A percentile compares a stretch with the other conserved stretches of the same genome.
Conservation (phyloP, 495 filamentous ascomycete genomes). For the Penicillium flavigenum region DNA sequence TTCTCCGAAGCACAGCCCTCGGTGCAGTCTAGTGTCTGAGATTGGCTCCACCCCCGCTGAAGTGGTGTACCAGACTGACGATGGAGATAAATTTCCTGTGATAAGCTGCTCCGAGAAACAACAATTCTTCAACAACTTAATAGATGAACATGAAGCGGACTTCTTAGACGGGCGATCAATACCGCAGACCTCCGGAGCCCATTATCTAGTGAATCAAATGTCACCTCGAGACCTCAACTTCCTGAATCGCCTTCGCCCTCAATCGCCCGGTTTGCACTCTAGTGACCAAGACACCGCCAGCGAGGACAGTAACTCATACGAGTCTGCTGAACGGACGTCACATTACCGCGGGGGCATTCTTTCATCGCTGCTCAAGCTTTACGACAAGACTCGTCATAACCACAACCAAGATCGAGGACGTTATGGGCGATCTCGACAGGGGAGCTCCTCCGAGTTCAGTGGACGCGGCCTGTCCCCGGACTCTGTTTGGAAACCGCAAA, state of each 20-base stretch:
- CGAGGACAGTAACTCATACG: slow-evolving; percentile 54
- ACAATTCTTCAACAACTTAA: slow-evolving; percentile 29
- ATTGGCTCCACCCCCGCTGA: slow-evolving; percentile 35
- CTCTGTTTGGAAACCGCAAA: slow-evolving; percentile 42
- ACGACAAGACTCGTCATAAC: slow-evolving; percentile 42
- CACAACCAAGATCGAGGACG: slow-evolving; percentile 28
- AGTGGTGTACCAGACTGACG: slow-evolving; percentile 28
- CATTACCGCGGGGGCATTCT: slow-evolving; percentile 77
- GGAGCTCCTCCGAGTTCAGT: slow-evolving; percentile 36
- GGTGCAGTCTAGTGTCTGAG: slow-evolving; percentile 33
- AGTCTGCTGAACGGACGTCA: slow-evolving; percentile 65
- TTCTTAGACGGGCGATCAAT: slow-evolving; percentile 33
- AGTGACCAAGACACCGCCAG: slow-evolving; percentile 57
- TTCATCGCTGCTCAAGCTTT: slow-evolving; percentile 74
- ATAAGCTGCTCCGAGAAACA: slow-evolving; percentile 41
- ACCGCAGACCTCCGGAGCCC: slow-evolving; percentile 35
- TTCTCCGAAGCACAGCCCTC: slow-evolving; percentile 33
- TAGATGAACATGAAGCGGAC: slow-evolving; percentile 38
- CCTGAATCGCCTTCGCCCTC: slow-evolving; percentile 39
- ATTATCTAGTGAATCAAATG: slow-evolving; percentile 41
- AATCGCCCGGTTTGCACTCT: slow-evolving; percentile 48
- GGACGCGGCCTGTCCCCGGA: slow-evolving; percentile 37
- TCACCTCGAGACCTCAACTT: slow-evolving; percentile 38
- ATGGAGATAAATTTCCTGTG: slow-evolving; percentile 44
- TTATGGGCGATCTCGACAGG: slow-evolving; percentile 36